These are phyloP conservation scores for Nannizzia gypsea DNA, from an alignment of 2,329 filamentous ascomycete species.

Conservation along the genomic window DNA sequence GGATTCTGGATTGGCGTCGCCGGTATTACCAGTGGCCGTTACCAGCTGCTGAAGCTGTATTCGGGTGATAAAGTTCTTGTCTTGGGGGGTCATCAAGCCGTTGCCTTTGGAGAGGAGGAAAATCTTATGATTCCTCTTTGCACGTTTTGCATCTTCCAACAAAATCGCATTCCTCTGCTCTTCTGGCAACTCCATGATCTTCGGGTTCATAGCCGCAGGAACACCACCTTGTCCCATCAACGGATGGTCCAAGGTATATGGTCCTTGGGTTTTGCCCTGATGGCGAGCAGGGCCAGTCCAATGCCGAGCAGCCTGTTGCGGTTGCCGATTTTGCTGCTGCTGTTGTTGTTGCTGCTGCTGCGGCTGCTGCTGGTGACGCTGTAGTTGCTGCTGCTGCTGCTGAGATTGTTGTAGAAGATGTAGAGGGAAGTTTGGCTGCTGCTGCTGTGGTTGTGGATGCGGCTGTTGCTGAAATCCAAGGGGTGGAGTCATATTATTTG, in stretches of 20 bases:
- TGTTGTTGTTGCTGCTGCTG: conserved; percentile 50
- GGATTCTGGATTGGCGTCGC: conserved; percentile 67
- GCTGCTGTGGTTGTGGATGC: conserved; percentile 29
- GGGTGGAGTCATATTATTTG: conserved; percentile 26
- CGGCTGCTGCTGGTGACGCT: conserved; percentile 50
- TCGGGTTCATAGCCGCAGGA: conserved; percentile 56
- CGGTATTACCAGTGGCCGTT: conserved; percentile 75
- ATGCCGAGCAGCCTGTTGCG: conserved; percentile 32
- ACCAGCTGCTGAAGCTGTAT: conserved; percentile 96
- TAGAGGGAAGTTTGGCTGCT: conserved; percentile 22
- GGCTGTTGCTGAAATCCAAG: conserved; percentile 27
- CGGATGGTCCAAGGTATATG: conserved; percentile 28
- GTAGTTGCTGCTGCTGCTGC: conserved; percentile 33
- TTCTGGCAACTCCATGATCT: conserved; percentile 65
- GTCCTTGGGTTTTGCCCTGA: conserved; percentile 20
- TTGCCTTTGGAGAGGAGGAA: conserved; percentile 87
- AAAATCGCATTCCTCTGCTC: conserved; percentile 74
- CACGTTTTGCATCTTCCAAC: conserved; percentile 83
- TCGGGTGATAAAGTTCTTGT: conserved; percentile 98
- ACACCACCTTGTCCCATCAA: conserved; percentile 26
- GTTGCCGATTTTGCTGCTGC: conserved; percentile 62
- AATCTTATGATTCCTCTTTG: conserved; percentile 97
- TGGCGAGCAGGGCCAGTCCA: conserved; percentile 19
- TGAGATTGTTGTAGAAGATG: conserved; percentile 25
- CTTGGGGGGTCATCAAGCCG: conserved; percentile 94